These are phyloP conservation scores for Cadophora malorum DNA, from an alignment of 2,329 filamentous ascomycete genomes.

Conservation along the genomic window DNA sequence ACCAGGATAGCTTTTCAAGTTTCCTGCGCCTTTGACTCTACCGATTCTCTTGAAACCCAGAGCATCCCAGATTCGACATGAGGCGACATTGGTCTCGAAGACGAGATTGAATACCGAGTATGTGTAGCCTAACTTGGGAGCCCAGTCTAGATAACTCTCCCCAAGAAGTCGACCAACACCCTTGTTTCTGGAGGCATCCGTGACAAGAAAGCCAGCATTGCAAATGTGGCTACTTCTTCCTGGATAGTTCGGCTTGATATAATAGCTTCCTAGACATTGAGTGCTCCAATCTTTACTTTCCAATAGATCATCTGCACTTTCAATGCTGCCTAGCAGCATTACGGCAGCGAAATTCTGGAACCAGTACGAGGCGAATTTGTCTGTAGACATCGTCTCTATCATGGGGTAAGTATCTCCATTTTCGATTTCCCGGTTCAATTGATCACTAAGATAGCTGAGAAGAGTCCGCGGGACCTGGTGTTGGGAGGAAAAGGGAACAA, in stretches of 20 bases:
- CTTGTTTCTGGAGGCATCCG: conserved; percentile 59
- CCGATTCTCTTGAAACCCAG: conserved; percentile 77
- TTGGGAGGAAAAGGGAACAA: conserved; percentile 70
- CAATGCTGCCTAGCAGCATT: conserved; percentile 71
- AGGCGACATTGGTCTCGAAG: conserved; percentile 76
- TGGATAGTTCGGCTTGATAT: conserved; percentile 77
- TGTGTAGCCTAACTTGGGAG: conserved; percentile 67
- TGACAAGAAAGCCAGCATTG: conserved; percentile 67
- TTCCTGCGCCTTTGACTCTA: conserved; percentile 62
- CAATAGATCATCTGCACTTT: conserved; percentile 55
- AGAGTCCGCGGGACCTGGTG: conserved; percentile 66
- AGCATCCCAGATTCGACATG: conserved; percentile 75
- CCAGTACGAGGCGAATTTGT: conserved; percentile 72
- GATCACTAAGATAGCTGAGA: conserved; percentile 67
- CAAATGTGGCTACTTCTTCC: conserved; percentile 77
- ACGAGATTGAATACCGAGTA: conserved; percentile 80
- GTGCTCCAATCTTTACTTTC: conserved; percentile 66
- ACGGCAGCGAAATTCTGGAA: conserved; percentile 76
- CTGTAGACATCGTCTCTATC: conserved; percentile 65
- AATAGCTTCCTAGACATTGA: conserved; percentile 73
- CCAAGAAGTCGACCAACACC: conserved; percentile 63
- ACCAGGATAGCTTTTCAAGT: conserved; percentile 57
- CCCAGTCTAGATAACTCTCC: conserved; percentile 63
- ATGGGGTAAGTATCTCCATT: conserved; percentile 77
- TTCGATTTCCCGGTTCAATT: conserved; percentile 75